Base-by-base conservation (phyloP, 192 early-diverging fungal species). In the Backusella macrospora region DNA sequence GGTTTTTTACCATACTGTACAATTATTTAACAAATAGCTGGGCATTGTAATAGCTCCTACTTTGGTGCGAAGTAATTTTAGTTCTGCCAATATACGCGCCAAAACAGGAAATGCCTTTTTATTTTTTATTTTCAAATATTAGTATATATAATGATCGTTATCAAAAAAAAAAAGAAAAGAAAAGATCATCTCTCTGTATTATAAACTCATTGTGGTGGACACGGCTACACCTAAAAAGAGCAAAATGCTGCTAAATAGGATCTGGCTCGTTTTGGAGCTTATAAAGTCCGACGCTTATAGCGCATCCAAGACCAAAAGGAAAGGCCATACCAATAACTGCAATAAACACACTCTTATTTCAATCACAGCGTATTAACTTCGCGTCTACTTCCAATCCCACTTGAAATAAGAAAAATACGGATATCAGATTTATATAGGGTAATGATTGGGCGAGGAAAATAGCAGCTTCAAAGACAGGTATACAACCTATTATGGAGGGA, bases 211-310 rank as follows among this genome's bases (percentile, higher is more conserved):
- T 0, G 96, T 98, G 73, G 97, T 95, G 40, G 92, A 83, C 91
- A 97, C 95, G 55, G 94, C 93, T 7, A 98, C 96, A 48, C 95
- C 95, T 26, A 87, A 82, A 80, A 96, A 98, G 65, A 96, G 87
- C 21, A 98, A 62, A 76, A 96, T 97, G 18, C 83, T 90, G 15
- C 80, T 72, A 80, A 94, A 96, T 4, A 80, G 66, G 13, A 80
- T 82, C 69, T 7, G 68, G 48, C 3, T 86, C 67, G 34, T 85
- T 80, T 23, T 91, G 72, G 10, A 87, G 65, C 23, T 86, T 74
- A 72, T 91, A 96, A 4, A 95, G 76, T 23, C 91, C 86, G 64
- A 90, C 89, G 75, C 89, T 88, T 12, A 93, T 90, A 8, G 91
- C 95, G 18, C 88, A 80, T 42, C 93, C 92, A 38, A 92, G 78